Evolutionary conservation across 805 yeast genomes (phyloP).

Genomic region (Trichomonascus vanleenenianus): DNA sequence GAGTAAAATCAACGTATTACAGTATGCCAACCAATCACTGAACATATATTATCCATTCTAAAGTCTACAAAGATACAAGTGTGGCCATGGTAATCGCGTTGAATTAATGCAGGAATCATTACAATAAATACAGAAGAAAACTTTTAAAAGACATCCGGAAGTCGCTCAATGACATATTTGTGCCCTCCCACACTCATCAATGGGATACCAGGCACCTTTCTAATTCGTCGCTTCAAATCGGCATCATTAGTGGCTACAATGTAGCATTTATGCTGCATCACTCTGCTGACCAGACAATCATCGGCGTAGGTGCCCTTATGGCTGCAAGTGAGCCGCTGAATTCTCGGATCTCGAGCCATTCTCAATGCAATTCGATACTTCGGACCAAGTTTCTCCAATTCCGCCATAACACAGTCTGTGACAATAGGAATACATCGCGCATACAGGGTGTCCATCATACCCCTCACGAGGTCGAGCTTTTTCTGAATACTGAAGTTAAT

Average conservation of each 20-base stretch:
- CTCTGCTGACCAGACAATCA: slow-evolving; percentile 90
- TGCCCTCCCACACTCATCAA: slow-evolving; percentile 94
- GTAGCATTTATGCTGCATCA: slow-evolving; percentile 91
- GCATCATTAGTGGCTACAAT: slow-evolving; percentile 98
- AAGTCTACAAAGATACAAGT: no score
- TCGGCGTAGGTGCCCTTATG: slow-evolving; percentile 98
- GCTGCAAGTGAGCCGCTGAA: slow-evolving; percentile 76
- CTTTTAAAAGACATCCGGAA: slow-evolving; percentile 66
- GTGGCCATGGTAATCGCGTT: no score
- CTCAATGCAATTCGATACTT: slow-evolving; percentile 88
- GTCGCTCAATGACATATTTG: slow-evolving; percentile 83
- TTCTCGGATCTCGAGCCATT: slow-evolving; percentile 89
- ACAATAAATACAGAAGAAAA: neutral
- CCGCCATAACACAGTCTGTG: slow-evolving; percentile 98
- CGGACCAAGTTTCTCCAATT: slow-evolving; percentile 91
- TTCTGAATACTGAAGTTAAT: slow-evolving; percentile 94
- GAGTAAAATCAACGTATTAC: no score
- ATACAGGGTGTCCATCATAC: slow-evolving; percentile 91
- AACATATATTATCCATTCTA: no score
- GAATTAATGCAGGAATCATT: neutral
- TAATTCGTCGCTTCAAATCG: slow-evolving; percentile 82
- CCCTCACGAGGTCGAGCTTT: slow-evolving; percentile 88
- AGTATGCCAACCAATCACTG: no score
- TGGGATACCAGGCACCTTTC: slow-evolving; percentile 97
- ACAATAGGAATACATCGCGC: slow-evolving; percentile 95